Evolutionary conservation across 2,329 filamentous ascomycete genomes (phyloP).

Genomic region (Colletotrichum endophyticum): DNA sequence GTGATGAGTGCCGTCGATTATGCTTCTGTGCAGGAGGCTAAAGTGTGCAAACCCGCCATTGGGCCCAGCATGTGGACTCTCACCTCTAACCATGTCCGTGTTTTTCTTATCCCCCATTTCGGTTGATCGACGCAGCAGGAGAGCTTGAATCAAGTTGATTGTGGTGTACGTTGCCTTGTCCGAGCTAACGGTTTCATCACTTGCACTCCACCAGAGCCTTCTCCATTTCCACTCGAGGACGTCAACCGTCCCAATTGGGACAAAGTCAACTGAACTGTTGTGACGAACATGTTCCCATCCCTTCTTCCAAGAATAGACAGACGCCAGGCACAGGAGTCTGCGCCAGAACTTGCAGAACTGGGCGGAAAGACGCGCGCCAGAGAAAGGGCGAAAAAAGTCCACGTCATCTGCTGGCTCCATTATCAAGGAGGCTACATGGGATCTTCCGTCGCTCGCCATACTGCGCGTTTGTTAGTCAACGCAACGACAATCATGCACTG

Average conservation of each 20-base stretch:
- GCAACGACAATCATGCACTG: background rate
- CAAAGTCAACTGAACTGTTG: background rate
- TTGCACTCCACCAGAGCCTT: background rate
- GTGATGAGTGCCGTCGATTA: background rate
- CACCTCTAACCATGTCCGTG: background rate
- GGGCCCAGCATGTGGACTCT: background rate
- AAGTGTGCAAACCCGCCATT: background rate
- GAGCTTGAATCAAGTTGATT: conserved; percentile 11
- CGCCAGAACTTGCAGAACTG: background rate
- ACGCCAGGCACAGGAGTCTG: background rate
- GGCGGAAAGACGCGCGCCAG: background rate
- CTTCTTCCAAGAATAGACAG: conserved; percentile 1
- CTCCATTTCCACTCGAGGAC: background rate
- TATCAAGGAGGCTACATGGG: background rate
- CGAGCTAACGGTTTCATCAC: conserved; percentile 9
- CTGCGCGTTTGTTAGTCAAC: background rate
- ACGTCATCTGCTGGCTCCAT: background rate
- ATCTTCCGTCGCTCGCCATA: background rate
- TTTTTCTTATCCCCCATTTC: background rate
- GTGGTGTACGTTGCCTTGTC: conserved; percentile 7
- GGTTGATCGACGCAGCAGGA: background rate
- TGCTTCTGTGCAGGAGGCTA: conserved; percentile 6
- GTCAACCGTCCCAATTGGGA: background rate
- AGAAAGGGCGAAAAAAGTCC: background rate
- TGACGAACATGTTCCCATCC: conserved; percentile 4